A percentile compares a stretch with the other conserved stretches of the same genome.
Evolutionary conservation across 2,329 filamentous ascomycete species (phyloP).

Genomic region (Fusarium sp.): DNA sequence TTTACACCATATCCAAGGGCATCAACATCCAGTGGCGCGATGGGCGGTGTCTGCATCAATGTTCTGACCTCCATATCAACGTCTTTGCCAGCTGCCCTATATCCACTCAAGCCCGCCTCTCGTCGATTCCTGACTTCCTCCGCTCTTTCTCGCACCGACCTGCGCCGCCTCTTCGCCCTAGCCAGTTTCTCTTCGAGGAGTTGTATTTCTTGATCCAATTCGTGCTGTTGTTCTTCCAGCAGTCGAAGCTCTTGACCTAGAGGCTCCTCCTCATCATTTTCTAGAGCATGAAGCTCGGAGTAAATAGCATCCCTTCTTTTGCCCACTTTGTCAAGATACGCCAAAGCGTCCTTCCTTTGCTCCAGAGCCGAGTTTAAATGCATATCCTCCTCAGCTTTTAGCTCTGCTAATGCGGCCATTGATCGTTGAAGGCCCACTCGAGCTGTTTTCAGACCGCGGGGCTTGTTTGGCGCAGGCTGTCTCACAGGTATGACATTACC

Average conservation of each 20-base stretch:
- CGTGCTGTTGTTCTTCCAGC: conserved; percentile 65
- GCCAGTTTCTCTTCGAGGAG: conserved; percentile 73
- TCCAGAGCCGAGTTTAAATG: conserved; percentile 67
- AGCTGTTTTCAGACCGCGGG: conserved; percentile 68
- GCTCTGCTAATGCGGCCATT: conserved; percentile 70
- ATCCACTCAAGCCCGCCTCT: conserved; percentile 78
- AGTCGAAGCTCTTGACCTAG: conserved; percentile 69
- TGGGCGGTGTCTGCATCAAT: conserved; percentile 68
- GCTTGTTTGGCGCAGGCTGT: conserved; percentile 63
- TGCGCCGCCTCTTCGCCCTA: conserved; percentile 68
- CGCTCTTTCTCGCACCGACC: conserved; percentile 69
- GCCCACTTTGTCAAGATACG: conserved; percentile 65
- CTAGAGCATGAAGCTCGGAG: conserved; percentile 64
- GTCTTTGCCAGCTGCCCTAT: conserved; percentile 73
- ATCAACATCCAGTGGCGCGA: conserved; percentile 63
- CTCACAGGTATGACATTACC: conserved; percentile 70
- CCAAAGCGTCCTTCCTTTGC: conserved; percentile 67
- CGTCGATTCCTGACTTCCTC: conserved; percentile 71
- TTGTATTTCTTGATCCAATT: conserved; percentile 71
- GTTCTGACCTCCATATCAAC: conserved; percentile 70
- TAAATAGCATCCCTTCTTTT: conserved; percentile 62
- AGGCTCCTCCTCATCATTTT: conserved; percentile 67
- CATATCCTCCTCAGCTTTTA: conserved; percentile 76
- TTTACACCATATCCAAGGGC: conserved; percentile 48
- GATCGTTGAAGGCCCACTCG: conserved; percentile 72